These are phyloP conservation scores for Petunia axillaris DNA, from an alignment of 257 asterid genomes.

Conservation along the genomic window DNA sequence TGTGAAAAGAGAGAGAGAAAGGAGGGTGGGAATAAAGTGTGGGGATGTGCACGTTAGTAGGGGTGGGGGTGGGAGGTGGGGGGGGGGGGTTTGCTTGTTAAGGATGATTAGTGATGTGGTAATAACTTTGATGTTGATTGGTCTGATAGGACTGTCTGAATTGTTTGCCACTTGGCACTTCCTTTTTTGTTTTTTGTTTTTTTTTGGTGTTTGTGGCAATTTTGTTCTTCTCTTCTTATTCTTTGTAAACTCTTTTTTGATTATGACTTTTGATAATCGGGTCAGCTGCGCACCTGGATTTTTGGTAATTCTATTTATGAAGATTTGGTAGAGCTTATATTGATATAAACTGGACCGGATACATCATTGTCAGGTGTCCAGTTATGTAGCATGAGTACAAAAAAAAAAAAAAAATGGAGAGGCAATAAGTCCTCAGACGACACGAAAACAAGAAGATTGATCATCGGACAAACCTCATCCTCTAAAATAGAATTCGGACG, in stretches of 20 bases:
- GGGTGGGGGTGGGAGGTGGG: no score
- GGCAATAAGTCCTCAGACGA: no score
- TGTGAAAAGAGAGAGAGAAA: not conserved
- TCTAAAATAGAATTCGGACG: no score
- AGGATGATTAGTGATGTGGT: not conserved
- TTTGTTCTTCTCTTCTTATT: not conserved
- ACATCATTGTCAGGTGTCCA: no score
- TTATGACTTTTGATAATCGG: not conserved
- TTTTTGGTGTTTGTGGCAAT: not conserved
- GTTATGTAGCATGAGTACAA: no score
- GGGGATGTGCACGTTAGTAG: slow-evolving; percentile 13
- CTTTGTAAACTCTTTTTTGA: not conserved
- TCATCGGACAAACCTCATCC: no score
- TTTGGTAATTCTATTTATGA: no score
- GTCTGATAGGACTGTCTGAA: not conserved
- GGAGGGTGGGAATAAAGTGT: not conserved
- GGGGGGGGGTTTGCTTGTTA: not conserved
- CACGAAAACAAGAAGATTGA: no score
- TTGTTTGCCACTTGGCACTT: not conserved
- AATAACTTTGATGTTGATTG: not conserved
- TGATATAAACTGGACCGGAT: no score
- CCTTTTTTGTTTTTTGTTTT: not conserved
- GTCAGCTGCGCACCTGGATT: not conserved
- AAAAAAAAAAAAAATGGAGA: no score
- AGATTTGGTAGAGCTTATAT: no score